Percentiles rank a stretch among this genome's conserved stretches.
Evolutionary conservation across 2,329 filamentous ascomycete species (phyloP).

Genomic region (Diaporthe velutina): DNA sequence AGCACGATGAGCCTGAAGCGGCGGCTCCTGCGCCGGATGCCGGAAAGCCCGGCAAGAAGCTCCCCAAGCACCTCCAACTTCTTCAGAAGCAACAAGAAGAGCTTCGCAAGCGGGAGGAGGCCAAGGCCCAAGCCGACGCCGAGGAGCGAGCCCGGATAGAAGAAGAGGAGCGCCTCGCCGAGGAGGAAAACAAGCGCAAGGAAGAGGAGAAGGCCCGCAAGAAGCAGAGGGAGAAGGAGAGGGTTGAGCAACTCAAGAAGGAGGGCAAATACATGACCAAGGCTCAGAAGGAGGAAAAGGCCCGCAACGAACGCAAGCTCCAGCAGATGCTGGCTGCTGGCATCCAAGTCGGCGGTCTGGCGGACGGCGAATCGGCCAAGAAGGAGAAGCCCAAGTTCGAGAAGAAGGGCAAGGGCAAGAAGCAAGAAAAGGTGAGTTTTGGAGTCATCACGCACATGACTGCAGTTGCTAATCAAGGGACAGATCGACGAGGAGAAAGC

Average conservation of each 20-base stretch:
- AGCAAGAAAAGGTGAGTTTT: conserved; percentile 65
- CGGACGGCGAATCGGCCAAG: conserved; percentile 66
- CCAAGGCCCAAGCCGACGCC: conserved; percentile 72
- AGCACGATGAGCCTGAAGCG: conserved; percentile 58
- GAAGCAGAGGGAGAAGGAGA: conserved; percentile 90
- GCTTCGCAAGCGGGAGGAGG: conserved; percentile 74
- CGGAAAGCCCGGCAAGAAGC: conserved; percentile 78
- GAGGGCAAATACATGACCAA: conserved; percentile 90
- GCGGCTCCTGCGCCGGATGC: conserved; percentile 51
- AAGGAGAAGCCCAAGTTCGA: conserved; percentile 86
- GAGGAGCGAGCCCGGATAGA: conserved; percentile 67
- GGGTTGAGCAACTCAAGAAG: conserved; percentile 87
- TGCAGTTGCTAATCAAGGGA: conserved; percentile 23
- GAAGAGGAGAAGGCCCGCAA: conserved; percentile 82
- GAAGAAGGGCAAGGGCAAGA: conserved; percentile 73
- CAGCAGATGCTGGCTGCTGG: conserved; percentile 88
- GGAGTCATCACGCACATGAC: not conserved
- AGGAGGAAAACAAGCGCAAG: conserved; percentile 76
- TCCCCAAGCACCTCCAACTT: conserved; percentile 79
- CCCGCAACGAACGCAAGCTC: conserved; percentile 81
- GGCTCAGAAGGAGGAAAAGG: conserved; percentile 86
- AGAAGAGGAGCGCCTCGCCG: conserved; percentile 73
- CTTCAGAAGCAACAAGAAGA: conserved; percentile 89
- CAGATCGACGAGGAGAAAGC: conserved; percentile 82
- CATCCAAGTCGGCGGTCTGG: conserved; percentile 76